Conservation (phyloP, 192 early-diverging fungal genomes). For the Backusella psychrophila region DNA sequence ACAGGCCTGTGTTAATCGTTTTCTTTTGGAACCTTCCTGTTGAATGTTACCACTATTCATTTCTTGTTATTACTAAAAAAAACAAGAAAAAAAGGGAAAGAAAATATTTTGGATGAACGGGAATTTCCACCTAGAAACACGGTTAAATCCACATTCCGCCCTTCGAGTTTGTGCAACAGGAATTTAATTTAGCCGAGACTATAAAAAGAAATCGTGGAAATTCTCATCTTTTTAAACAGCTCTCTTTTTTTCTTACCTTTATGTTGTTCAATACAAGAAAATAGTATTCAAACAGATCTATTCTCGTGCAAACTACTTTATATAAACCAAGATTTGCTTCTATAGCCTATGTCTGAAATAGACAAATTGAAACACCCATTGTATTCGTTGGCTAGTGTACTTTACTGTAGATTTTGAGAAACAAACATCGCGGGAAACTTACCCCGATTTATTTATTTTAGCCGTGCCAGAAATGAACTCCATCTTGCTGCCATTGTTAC, state of each 20-base stretch:
- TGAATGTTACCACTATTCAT: not conserved
- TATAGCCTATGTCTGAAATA: too few species aligned
- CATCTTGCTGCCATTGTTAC: not conserved
- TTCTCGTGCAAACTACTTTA: too few species aligned
- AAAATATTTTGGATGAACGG: not conserved
- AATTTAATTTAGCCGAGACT: not conserved
- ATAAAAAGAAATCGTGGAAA: not conserved
- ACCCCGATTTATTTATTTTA: not conserved
- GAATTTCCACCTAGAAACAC: not conserved
- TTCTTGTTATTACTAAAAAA: constrained; percentile 14
- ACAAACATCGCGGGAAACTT: not conserved
- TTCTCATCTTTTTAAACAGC: not conserved
- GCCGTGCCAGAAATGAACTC: not conserved
- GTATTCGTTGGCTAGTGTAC: too few species aligned
- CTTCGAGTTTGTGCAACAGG: not conserved
- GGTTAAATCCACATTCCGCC: not conserved
- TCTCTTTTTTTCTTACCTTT: too few species aligned
- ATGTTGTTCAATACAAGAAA: too few species aligned
- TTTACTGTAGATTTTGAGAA: not conserved
- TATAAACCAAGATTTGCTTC: too few species aligned
- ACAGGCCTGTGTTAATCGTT: constrained; percentile 68
- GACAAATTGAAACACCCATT: too few species aligned
- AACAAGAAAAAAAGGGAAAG: not conserved
- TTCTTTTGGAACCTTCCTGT: constrained; percentile 43
- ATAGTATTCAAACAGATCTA: too few species aligned